These are phyloP conservation scores for Aspergillus asperescens DNA, from an alignment of 495 filamentous ascomycete genomes.

Conservation along the genomic window DNA sequence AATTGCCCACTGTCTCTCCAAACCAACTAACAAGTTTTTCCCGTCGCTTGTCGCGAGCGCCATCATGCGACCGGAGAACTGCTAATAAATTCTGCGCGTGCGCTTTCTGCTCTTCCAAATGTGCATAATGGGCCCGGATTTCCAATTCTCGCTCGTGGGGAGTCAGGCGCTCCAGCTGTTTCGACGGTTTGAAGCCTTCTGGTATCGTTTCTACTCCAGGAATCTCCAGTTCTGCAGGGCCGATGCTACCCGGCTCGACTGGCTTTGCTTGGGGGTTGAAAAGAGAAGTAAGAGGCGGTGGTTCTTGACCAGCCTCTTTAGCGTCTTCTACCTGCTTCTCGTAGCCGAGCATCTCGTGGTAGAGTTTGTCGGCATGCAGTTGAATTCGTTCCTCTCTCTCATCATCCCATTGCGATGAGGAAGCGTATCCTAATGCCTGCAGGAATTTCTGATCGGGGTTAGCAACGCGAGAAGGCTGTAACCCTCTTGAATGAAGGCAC, in stretches of 20 bases:
- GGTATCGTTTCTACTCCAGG: slow-evolving; percentile 34
- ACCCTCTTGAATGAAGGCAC: slow-evolving; percentile 20
- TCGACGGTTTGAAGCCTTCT: slow-evolving; percentile 41
- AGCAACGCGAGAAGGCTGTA: background rate
- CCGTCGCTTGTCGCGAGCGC: slow-evolving; percentile 52
- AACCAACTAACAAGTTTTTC: slow-evolving; percentile 53
- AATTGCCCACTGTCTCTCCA: slow-evolving; percentile 47
- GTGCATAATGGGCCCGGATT: slow-evolving; percentile 56
- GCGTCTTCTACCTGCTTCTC: slow-evolving; percentile 64
- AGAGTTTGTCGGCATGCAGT: slow-evolving; percentile 88
- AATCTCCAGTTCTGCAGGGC: slow-evolving; percentile 24
- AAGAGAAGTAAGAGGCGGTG: slow-evolving; percentile 36
- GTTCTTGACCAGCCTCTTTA: slow-evolving; percentile 51
- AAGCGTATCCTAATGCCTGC: slow-evolving; percentile 85
- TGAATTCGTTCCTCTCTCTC: slow-evolving; percentile 85
- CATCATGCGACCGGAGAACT: slow-evolving; percentile 53
- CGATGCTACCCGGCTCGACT: slow-evolving; percentile 1
- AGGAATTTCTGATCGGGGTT: slow-evolving; percentile 62
- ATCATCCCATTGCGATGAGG: slow-evolving; percentile 51
- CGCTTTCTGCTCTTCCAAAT: slow-evolving; percentile 52
- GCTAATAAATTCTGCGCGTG: slow-evolving; percentile 48
- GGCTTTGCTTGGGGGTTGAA: slow-evolving; percentile 33
- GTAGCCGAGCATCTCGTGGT: slow-evolving; percentile 76
- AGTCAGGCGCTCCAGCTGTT: slow-evolving; percentile 52
- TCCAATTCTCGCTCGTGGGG: slow-evolving; percentile 62